These are phyloP conservation scores for Leccinum subgranulosum DNA, from an alignment of 768 basidiomycete species.

Conservation along the genomic window DNA sequence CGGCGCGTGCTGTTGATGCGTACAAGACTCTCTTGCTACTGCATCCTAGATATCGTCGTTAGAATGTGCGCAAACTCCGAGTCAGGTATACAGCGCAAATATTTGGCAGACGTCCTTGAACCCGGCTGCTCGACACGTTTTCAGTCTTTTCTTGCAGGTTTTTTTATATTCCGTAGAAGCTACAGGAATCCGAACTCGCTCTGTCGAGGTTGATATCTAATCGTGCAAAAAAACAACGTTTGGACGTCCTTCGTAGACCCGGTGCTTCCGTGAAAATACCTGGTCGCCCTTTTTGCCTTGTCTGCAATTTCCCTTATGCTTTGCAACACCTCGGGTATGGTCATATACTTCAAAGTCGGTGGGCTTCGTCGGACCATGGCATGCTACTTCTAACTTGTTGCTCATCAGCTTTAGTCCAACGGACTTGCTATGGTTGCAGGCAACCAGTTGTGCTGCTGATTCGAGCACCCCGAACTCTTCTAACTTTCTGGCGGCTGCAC, in stretches of 20 bases:
- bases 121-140: not conserved
- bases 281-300: not conserved
- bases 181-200: not conserved
- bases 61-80: conserved; percentile 1
- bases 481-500: too few species aligned
- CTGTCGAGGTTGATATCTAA: not conserved
- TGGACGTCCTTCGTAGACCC: not conserved
- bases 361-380: not conserved
- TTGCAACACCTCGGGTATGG: not conserved
- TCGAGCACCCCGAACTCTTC: not conserved
- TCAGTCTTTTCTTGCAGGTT: not conserved
- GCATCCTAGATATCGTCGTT: conserved; percentile 9
- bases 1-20: not conserved
- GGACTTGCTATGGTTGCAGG: not conserved
- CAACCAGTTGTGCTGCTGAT: not conserved
- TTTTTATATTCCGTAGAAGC: not conserved
- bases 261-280: not conserved
- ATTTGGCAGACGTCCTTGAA: conserved; percentile 1
- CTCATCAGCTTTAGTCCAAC: too few species aligned
- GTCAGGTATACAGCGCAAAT: conserved; percentile 1
- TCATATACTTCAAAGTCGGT: not conserved
- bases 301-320: not conserved
- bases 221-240: not conserved
- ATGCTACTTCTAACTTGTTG: not conserved
- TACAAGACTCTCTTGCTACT: not conserved